These are phyloP conservation scores for Coleophoma cylindrospora DNA, from an alignment of 2,329 filamentous ascomycete species.

Conservation along the genomic window DNA sequence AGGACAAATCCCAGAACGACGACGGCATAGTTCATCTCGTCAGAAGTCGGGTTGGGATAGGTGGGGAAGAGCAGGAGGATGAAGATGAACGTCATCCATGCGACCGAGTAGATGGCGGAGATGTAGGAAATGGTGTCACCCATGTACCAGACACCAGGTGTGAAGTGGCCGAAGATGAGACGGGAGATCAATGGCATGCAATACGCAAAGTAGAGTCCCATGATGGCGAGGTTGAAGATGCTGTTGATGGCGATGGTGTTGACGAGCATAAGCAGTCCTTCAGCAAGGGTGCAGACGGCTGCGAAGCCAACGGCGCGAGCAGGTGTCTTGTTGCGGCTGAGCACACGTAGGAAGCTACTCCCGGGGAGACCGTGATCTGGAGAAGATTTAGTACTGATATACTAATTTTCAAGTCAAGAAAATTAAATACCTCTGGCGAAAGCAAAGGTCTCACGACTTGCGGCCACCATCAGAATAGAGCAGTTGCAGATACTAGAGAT, in stretches of 20 bases:
- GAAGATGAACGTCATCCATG: conserved; percentile 28
- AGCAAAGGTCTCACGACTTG: conserved; percentile 25
- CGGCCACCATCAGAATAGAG: conserved; percentile 27
- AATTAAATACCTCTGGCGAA: conserved; percentile 20
- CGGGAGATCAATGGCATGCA: conserved; percentile 26
- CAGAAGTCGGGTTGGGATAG: conserved; percentile 14
- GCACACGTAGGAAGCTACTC: conserved; percentile 21
- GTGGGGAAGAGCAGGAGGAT: conserved; percentile 23
- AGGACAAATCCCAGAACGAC: conserved; percentile 24
- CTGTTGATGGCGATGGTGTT: conserved; percentile 28
- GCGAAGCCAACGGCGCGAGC: conserved; percentile 24
- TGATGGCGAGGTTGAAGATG: conserved; percentile 28
- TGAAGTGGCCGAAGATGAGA: conserved; percentile 22
- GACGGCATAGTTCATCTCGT: conserved; percentile 27
- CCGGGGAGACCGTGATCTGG: conserved; percentile 26
- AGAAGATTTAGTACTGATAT: background rate
- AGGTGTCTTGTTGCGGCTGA: conserved; percentile 23
- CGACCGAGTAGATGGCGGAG: conserved; percentile 19
- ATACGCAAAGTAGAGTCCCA: conserved; percentile 28
- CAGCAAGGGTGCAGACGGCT: conserved; percentile 18
- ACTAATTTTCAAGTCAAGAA: background rate
- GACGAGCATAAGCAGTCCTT: conserved; percentile 28
- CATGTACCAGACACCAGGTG: conserved; percentile 26
- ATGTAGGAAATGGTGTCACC: conserved; percentile 20
- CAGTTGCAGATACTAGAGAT: conserved; percentile 24